Percentiles rank a stretch among this genome's conserved stretches.
phyloP scores from a whole-genome alignment of 257 asterid species.

The Marsdenia floribunda region DNA sequence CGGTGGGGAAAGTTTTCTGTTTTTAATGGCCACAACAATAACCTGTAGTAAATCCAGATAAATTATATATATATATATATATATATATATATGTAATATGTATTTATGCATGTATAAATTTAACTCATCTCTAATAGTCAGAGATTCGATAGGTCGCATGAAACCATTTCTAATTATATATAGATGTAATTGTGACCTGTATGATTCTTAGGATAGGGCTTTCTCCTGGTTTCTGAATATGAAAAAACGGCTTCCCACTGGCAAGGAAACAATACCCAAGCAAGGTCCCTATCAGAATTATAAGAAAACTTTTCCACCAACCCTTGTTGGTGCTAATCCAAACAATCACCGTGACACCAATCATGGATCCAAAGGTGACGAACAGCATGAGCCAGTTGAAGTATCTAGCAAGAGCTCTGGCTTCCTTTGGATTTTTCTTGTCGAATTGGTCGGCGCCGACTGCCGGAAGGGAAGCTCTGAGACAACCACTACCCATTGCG shows the following conservation, averaged over 20 bases:
- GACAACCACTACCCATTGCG: conserved; percentile 74
- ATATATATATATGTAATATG: too few relatives aligned
- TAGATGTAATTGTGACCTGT: conserved; percentile 32
- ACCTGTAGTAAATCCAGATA: conserved; percentile 31
- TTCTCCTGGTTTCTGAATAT: conserved; percentile 50
- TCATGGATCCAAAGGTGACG: conserved; percentile 40
- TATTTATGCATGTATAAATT: too few relatives aligned
- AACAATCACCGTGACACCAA: conserved; percentile 76
- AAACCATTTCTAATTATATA: too few relatives aligned
- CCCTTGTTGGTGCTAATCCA: conserved; percentile 52
- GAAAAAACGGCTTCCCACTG: conserved; percentile 55
- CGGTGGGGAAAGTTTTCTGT: conserved; percentile 38
- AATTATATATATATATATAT: too few relatives aligned
- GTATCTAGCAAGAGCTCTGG: conserved; percentile 66
- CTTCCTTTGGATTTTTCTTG: conserved; percentile 48
- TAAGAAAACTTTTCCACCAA: conserved; percentile 89
- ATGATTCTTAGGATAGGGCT: conserved; percentile 57
- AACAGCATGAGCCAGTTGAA: conserved; percentile 72
- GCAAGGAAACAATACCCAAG: conserved; percentile 39
- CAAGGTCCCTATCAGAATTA: conserved; percentile 27
- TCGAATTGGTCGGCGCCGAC: conserved; percentile 90
- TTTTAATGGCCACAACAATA: conserved; percentile 50
- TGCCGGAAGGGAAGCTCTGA: conserved; percentile 68
- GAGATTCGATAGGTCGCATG: too few relatives aligned
- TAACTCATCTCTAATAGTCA: too few relatives aligned